Percentiles rank a stretch among this genome's conserved stretches.
These are phyloP conservation scores for Stephanodiscus triporus DNA, from an alignment of 108 stramenopile species.

Conservation along the genomic window DNA sequence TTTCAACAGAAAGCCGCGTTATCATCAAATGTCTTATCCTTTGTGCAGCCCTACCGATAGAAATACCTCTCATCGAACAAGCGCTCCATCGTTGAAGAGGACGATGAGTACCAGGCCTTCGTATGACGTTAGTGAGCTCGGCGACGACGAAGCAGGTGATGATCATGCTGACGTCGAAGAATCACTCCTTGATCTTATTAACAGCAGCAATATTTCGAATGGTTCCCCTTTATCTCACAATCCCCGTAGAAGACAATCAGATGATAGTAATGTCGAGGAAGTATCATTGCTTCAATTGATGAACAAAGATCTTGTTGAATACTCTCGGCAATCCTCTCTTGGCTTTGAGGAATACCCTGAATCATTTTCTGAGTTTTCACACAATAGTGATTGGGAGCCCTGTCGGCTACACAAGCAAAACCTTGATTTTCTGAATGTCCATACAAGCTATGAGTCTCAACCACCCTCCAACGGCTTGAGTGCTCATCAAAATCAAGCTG, in stretches of 20 bases:
- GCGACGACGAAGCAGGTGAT: conserved; percentile 22
- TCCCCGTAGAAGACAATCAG: not conserved
- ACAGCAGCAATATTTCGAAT: conserved; percentile 7
- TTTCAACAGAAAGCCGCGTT: not conserved
- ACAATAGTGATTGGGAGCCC: not conserved
- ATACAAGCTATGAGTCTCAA: not conserved
- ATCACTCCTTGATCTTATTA: conserved; percentile 27
- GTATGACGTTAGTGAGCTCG: conserved; percentile 22
- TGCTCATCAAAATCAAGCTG: not conserved
- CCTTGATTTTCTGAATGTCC: conserved; percentile 1
- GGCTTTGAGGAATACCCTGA: not conserved
- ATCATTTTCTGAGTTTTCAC: not conserved
- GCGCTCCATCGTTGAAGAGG: not conserved
- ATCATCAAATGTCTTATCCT: not conserved
- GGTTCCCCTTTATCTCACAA: not conserved
- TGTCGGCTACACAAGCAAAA: conserved; percentile 4
- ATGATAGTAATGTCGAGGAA: not conserved
- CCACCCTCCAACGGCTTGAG: not conserved
- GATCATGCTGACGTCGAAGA: conserved; percentile 22
- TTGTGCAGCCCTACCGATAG: not conserved
- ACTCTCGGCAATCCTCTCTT: conserved; percentile 2
- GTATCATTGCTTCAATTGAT: not conserved
- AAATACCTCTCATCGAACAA: not conserved
- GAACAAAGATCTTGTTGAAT: conserved; percentile 1
- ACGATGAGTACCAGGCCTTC: conserved; percentile 43